Base-by-base conservation (phyloP, 78 protist species). In the Dictyostelium brefeldianum region DNA sequence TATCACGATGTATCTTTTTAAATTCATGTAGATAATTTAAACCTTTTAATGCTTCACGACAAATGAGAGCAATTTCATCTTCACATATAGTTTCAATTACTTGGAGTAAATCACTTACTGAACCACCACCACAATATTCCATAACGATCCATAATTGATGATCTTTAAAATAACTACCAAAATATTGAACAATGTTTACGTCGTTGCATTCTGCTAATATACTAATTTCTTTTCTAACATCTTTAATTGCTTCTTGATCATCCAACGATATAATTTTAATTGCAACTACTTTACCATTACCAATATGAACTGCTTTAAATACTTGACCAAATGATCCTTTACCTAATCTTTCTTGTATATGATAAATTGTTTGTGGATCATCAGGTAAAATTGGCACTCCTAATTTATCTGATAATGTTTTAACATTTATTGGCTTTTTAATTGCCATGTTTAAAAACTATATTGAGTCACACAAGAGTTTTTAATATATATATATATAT, bases 61-160 rank as follows among this genome's bases (percentile, higher is more conserved):
- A 67, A 29, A 99, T 97, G 73, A 96, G 43, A 15, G 98, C 95
- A 11, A 98, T 97, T 20, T 95, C 47, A 10, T 54, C 48, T 69
- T 98, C 99, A 5, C 31, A 78, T 6, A 98, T 81, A 7, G 62
- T 20, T 4, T 83, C 96, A 3, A 79, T 48, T 1, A 74, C 75
- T 27, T 94, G 80, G 14, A 97, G 89, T 46, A 97, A 47, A 69
- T 98, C 99, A 3, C 64, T 69, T 0, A 96, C 95, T 10, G 98
- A 97, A 36, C 99, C 99, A 36, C 99, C 99, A 0, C 93, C 97
- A 47, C 97, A 83, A 62, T 87, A 99, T 80, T 99, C 99, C 99
- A 98, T 98, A 4, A 98, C 95, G 4, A 98, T 98, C 95, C 90
- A 90, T 12, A 90, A 57, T 47, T 81, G 89, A 47, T 90, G 95